Evolutionary conservation across 2,329 filamentous ascomycete species (phyloP).

Genomic region (Fusarium sp.): DNA sequence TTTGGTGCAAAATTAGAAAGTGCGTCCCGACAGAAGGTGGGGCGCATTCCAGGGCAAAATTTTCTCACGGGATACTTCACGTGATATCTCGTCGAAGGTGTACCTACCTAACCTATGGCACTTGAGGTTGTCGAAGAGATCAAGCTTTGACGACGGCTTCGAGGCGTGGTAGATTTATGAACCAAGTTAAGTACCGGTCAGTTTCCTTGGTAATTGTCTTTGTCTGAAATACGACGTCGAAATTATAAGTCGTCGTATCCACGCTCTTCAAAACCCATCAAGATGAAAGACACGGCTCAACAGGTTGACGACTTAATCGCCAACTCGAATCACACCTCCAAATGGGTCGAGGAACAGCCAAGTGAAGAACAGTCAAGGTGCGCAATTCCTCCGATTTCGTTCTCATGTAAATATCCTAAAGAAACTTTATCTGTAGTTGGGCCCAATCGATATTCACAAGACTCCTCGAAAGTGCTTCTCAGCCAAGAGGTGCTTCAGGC

Average conservation of each 20-base stretch:
- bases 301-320: constrained; percentile 48
- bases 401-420: constrained; percentile 38
- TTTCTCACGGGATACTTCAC: constrained; percentile 48
- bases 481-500: constrained; percentile 65
- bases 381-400: constrained; percentile 33
- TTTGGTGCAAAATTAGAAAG: constrained; percentile 30
- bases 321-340: constrained; percentile 50
- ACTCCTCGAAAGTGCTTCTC: constrained; percentile 60
- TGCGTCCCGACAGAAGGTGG: constrained; percentile 29
- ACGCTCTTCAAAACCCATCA: not conserved
- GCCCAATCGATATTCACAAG: constrained; percentile 57
- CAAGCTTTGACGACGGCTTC: constrained; percentile 14
- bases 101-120: constrained; percentile 12
- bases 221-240: not conserved
- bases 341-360: constrained; percentile 57
- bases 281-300: constrained; percentile 40
- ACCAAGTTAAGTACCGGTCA: not conserved
- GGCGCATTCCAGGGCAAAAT: constrained; percentile 47
- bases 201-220: not conserved
- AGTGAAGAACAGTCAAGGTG: constrained; percentile 50
- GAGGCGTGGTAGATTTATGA: not conserved
- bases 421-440: constrained; percentile 30
- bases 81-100: constrained; percentile 31
- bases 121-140: not conserved
- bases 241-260: not conserved